Percentiles rank a stretch among this genome's conserved stretches.
phyloP scores from a whole-genome alignment of 2,329 filamentous ascomycete species.

The Colletotrichum gigasporum region DNA sequence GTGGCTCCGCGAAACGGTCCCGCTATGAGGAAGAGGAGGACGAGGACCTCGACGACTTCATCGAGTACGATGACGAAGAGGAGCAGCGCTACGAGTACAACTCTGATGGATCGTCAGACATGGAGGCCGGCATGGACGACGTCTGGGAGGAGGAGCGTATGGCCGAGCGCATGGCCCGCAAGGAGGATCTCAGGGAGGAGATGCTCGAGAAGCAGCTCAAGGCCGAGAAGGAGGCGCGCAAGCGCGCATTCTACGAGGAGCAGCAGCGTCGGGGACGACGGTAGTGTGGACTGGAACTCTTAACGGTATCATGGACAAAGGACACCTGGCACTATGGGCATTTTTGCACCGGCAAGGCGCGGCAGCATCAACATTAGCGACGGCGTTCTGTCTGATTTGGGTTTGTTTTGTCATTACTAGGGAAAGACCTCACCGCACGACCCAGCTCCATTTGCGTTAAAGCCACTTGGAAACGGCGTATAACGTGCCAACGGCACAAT shows the following conservation, averaged over 20 bases:
- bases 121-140: slow-evolving; percentile 80
- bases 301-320: neutral
- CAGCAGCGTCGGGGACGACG: slow-evolving; percentile 28
- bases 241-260: slow-evolving; percentile 48
- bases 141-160: slow-evolving; percentile 76
- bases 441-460: neutral
- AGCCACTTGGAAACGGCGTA: neutral
- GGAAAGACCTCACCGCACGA: neutral
- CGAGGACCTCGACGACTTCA: slow-evolving; percentile 69
- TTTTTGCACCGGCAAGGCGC: slow-evolving; percentile 25
- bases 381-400: slow-evolving; percentile 47
- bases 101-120: slow-evolving; percentile 76
- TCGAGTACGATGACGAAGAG: slow-evolving; percentile 67
- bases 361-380: slow-evolving; percentile 46
- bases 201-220: slow-evolving; percentile 69
- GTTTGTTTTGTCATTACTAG: slow-evolving; percentile 15
- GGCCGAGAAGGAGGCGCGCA: slow-evolving; percentile 68
- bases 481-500: slow-evolving; percentile 2
- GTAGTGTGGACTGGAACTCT: slow-evolving; percentile 2
- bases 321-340: slow-evolving; percentile 9
- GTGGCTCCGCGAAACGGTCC: slow-evolving; percentile 42
- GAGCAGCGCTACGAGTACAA: slow-evolving; percentile 62
- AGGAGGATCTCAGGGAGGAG: slow-evolving; percentile 74
- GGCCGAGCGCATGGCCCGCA: slow-evolving; percentile 69
- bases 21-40: slow-evolving; percentile 69